Base-by-base conservation (phyloP, 148 eudicot species). In the Fallopia convolvulus region DNA sequence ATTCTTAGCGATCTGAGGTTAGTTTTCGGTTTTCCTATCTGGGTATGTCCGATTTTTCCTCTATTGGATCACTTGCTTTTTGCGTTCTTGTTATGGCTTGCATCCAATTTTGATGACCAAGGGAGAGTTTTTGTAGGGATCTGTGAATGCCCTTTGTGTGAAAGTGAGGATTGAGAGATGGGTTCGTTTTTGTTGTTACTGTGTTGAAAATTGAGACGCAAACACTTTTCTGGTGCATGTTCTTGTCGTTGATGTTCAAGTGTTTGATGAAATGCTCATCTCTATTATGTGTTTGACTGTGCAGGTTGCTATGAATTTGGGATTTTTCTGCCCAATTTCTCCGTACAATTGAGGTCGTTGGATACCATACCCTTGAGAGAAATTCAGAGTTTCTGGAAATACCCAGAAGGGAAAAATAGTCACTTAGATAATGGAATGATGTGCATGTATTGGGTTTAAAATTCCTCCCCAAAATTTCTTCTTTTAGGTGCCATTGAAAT, bases 231-330 rank as follows among this genome's bases (percentile, higher is more conserved):
- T 33, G 33, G 42, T 66, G 68, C 68, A 23, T 8, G 44, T 33
- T 58, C 30, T 8, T 58, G 26, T n/a, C 21, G 23, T 56, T 66
- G 44, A 20, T 33, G 11, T 14, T 13, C 9, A 36, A 36, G 44
- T 68, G 72, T 68, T 61, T 30, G 70, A 61, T 61, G 70, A 9
- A 30, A 30, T 61, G 70, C 5, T 68, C 72, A 36, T 68, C 15
- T 17, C 72, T n/a, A 68, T 68, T 68, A 8, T 36, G 72, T 68
- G 72, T 68, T 68, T 68, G 72, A 68, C 72, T 68, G 21, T 10
- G 72, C 72, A 68, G 72, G 72, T 68, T 68, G 42, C 14, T 32
- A 12, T 63, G 40, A 32, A 21, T 26, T 30, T 4, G 8, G 70
- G 70, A 39, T 11, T 30, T 63, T 13, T 9, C 17, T 30, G 40